Evolutionary conservation across 2,329 filamentous ascomycete genomes (phyloP), one percentile per base, ranked within the genome.

Genomic region (Cladophialophora immunda): DNA sequence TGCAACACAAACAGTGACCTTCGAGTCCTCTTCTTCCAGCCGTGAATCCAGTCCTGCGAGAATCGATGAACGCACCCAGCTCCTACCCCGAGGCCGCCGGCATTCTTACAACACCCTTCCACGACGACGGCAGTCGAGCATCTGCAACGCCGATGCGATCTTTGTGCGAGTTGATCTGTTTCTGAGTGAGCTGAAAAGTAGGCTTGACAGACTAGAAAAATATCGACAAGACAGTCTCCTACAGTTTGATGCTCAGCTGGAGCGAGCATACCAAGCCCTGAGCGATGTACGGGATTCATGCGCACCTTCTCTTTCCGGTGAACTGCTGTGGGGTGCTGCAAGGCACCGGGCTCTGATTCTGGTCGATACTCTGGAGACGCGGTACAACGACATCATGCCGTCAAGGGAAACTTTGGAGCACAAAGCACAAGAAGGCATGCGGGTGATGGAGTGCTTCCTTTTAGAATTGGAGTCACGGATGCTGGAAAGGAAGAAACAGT

Each of bases 371-470:
- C 83, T 99, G 15, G 95, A 99, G 78, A 86, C 86, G 30, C 87
- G 92, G 70, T 99, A 97, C 79, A 90, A 96, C 69, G 92, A 95
- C 73, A 93, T 92, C 0, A 81, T 99, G 70, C 90, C 87, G 17
- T 92, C 91, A 2, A 93, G 94, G 70, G 94, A 92, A 76, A 94
- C 93, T 0, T 81, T 98, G 73, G 93, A 95, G 75, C 93, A 97
- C 73, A 98, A 98, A 81, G 93, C 94, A 2, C 88, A 92, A 68
- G 90, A 94, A 38, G 92, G 93, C 4, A 90, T 99, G 70, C 90
- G 92, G 67, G 81, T 98, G 69, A 90, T 98, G 76, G 94, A 98
- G 75, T 86, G 82, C 41, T 93, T 97, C 81, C 83, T 99, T 25
- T 86, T 88, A 25, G 94, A 98, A 58, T 91, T 97, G 71, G 95